Percentiles rank a stretch among this genome's conserved stretches.
These are phyloP conservation scores for Taxillus chinensis DNA, from an alignment of 164 flowering plant genomes.

Conservation along the genomic window DNA sequence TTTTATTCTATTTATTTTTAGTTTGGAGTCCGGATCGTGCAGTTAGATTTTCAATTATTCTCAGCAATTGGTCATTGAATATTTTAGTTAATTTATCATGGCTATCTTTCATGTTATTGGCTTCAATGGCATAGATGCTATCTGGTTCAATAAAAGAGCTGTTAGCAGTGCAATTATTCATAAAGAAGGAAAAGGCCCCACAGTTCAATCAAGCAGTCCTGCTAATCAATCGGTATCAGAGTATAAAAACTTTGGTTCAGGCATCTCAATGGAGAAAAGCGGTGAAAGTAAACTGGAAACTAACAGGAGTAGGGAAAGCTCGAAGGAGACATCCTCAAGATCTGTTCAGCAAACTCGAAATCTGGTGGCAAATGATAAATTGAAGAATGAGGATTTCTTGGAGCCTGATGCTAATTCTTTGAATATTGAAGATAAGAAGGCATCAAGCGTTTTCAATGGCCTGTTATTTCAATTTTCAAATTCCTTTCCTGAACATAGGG, in stretches of 20 bases:
- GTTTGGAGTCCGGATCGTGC: background rate
- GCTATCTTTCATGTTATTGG: background rate
- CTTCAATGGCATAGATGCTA: constrained; percentile 17
- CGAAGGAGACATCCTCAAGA: constrained; percentile 11
- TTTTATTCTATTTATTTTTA: background rate
- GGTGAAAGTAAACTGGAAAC: constrained; percentile 19
- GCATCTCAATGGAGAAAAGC: constrained; percentile 21
- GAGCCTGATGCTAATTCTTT: constrained; percentile 17
- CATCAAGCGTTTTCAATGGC: constrained; percentile 46
- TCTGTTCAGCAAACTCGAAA: constrained; percentile 9
- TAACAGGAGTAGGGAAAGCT: constrained; percentile 13
- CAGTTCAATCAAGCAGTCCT: constrained; percentile 17
- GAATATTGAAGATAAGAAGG: constrained; percentile 14
- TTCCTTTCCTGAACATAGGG: constrained; percentile 75
- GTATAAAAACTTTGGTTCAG: constrained; percentile 15
- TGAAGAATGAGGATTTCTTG: constrained; percentile 16
- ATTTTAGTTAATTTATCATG: no score
- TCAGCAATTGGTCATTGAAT: no score
- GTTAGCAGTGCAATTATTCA: constrained; percentile 11
- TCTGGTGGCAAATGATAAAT: constrained; percentile 12
- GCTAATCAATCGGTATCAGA: constrained; percentile 11
- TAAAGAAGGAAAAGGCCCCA: constrained; percentile 24
- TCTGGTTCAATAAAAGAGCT: constrained; percentile 22
- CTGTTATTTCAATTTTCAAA: constrained; percentile 57
- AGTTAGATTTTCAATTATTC: no score